Conservation (phyloP, 768 basidiomycete genomes). For the Chiua virens region DNA sequence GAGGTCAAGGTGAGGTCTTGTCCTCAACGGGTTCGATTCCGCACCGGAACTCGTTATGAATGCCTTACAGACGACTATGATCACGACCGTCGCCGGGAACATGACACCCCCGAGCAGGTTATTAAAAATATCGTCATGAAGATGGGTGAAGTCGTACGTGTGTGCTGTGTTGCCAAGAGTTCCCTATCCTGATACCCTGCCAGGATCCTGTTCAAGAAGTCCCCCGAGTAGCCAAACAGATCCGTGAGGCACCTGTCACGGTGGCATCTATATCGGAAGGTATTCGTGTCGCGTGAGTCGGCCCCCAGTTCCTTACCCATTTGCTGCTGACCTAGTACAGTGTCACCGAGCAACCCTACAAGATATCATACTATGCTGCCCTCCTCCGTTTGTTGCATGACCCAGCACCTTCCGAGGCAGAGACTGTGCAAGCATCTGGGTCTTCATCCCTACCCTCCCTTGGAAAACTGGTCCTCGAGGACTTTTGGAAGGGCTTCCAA, state of each 20-base stretch:
- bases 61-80: constrained; percentile 56
- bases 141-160: constrained; percentile 79
- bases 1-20: constrained; percentile 46
- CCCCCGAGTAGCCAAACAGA: constrained; percentile 61
- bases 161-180: too few species aligned
- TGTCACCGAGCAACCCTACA: constrained; percentile 90
- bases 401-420: constrained; percentile 37
- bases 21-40: not conserved
- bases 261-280: constrained; percentile 71
- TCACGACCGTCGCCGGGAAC: constrained; percentile 65
- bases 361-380: constrained; percentile 87
- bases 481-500: constrained; percentile 91
- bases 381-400: constrained; percentile 70
- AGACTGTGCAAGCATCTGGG: constrained; percentile 23
- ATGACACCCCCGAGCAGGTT: constrained; percentile 74
- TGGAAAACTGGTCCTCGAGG: constrained; percentile 76
- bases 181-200: not conserved
- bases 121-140: constrained; percentile 66
- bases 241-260: constrained; percentile 58
- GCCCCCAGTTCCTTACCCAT: not conserved
- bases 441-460: constrained; percentile 39
- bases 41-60: not conserved
- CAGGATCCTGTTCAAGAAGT: constrained; percentile 75
- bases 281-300: constrained; percentile 63
- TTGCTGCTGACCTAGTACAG: constrained; percentile 37